Evolutionary conservation across 768 basidiomycete species (phyloP).

Genomic region (Hypsizygus marmoreus): DNA sequence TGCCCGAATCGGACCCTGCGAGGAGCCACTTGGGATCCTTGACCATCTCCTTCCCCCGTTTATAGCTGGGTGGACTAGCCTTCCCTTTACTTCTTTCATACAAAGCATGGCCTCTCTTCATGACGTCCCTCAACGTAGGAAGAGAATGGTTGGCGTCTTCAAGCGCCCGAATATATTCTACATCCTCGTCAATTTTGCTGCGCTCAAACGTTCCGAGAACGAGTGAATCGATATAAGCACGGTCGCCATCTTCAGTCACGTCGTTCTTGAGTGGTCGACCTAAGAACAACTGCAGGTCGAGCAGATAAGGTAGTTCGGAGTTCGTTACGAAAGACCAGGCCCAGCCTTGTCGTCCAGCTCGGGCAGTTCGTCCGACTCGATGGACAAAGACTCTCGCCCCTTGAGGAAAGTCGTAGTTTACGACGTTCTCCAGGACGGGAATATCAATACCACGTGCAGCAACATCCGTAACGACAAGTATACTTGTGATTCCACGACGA

Average conservation of each 20-base stretch:
- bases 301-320: conserved; percentile 83
- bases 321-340: conserved; percentile 94
- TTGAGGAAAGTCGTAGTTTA: conserved; percentile 98
- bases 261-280: conserved; percentile 70
- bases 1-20: conserved; percentile 60
- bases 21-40: conserved; percentile 74
- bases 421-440: conserved; percentile 91
- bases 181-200: conserved; percentile 77
- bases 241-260: conserved; percentile 52
- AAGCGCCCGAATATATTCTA: conserved; percentile 73
- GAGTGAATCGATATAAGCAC: conserved; percentile 69
- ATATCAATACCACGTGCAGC: conserved; percentile 99
- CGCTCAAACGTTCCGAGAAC: conserved; percentile 84
- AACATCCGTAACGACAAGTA: conserved; percentile 96
- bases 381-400: conserved; percentile 94
- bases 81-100: conserved; percentile 94
- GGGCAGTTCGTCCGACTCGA: conserved; percentile 94
- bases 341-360: conserved; percentile 93
- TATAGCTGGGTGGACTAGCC: conserved; percentile 82
- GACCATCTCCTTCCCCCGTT: conserved; percentile 85
- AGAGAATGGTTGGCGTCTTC: conserved; percentile 68
- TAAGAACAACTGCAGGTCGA: conserved; percentile 93
- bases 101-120: conserved; percentile 88
- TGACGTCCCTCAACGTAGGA: conserved; percentile 71
- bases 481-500: conserved; percentile 71